phyloP scores from a whole-genome alignment of 2,329 filamentous ascomycete species.

The Bisporella sp. region DNA sequence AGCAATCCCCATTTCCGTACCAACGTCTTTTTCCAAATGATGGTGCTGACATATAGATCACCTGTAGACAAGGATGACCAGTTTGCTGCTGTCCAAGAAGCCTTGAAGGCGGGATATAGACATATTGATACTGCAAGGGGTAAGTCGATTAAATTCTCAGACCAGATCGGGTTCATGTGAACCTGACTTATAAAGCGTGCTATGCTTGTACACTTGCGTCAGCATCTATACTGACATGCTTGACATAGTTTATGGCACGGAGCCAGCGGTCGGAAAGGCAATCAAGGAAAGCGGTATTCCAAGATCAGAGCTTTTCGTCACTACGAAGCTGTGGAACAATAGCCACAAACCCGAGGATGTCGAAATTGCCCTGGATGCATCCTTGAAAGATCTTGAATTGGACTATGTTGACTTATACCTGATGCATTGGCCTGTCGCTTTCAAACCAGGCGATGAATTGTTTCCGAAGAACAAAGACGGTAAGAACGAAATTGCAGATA shows the following conservation, averaged over 20 bases:
- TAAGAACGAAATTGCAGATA: slow-evolving; percentile 16
- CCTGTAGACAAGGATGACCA: slow-evolving; percentile 35
- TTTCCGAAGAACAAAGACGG: slow-evolving; percentile 20
- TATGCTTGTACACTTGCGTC: background rate
- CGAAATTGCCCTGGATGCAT: slow-evolving; percentile 26
- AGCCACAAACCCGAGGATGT: slow-evolving; percentile 28
- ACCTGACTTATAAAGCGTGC: background rate
- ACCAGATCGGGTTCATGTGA: background rate
- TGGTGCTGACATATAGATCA: too few species aligned
- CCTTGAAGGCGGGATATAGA: slow-evolving; percentile 30
- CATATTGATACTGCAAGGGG: slow-evolving; percentile 42
- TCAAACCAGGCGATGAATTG: slow-evolving; percentile 18
- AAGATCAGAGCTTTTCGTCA: slow-evolving; percentile 38
- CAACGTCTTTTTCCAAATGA: too few species aligned
- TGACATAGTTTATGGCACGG: slow-evolving; percentile 33
- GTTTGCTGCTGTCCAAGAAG: slow-evolving; percentile 35
- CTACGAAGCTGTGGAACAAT: slow-evolving; percentile 56
- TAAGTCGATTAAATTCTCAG: background rate
- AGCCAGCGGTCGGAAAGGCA: slow-evolving; percentile 36
- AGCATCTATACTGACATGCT: background rate
- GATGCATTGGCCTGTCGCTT: slow-evolving; percentile 32
- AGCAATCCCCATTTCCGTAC: too few species aligned
- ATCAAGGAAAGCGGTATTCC: slow-evolving; percentile 33
- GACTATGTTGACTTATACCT: slow-evolving; percentile 34
- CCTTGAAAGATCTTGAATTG: slow-evolving; percentile 29